Evolutionary conservation across 352 stramenopile species (phyloP).

Genomic region (Paralagenidium karlingii): DNA sequence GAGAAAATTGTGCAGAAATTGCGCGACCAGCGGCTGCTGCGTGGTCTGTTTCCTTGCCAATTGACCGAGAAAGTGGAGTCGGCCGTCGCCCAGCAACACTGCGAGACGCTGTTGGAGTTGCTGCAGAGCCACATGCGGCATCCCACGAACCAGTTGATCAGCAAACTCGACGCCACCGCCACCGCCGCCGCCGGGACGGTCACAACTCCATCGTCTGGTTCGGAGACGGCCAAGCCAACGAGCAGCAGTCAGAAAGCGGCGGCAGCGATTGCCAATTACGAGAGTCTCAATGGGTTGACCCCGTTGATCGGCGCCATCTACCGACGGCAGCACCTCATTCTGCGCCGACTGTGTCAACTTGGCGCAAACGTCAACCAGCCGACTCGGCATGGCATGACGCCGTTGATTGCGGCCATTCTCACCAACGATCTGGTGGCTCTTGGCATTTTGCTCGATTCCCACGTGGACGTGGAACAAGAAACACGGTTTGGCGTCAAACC

Average conservation of each 20-base stretch:
- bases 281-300: conserved; percentile 44
- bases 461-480: conserved; percentile 18
- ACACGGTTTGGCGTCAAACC: conserved; percentile 17
- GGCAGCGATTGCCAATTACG: conserved; percentile 23
- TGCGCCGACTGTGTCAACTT: conserved; percentile 33
- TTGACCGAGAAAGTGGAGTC: conserved; percentile 29
- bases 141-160: conserved; percentile 3
- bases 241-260: too few species aligned
- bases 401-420: conserved; percentile 29
- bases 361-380: conserved; percentile 28
- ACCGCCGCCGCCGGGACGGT: too few species aligned
- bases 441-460: conserved; percentile 32
- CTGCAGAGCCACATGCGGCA: conserved; percentile 11
- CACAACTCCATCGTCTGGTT: too few species aligned
- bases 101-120: conserved; percentile 20
- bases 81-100: conserved; percentile 22
- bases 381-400: conserved; percentile 29
- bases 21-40: conserved; percentile 16
- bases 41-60: conserved; percentile 14
- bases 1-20: conserved; percentile 19
- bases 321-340: conserved; percentile 10
- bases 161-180: conserved; percentile 5
- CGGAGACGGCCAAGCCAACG: too few species aligned
- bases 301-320: conserved; percentile 36
- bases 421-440: conserved; percentile 28